These are phyloP conservation scores for Leptographium procerum DNA, from an alignment of 2,329 filamentous ascomycete genomes.

Conservation along the genomic window DNA sequence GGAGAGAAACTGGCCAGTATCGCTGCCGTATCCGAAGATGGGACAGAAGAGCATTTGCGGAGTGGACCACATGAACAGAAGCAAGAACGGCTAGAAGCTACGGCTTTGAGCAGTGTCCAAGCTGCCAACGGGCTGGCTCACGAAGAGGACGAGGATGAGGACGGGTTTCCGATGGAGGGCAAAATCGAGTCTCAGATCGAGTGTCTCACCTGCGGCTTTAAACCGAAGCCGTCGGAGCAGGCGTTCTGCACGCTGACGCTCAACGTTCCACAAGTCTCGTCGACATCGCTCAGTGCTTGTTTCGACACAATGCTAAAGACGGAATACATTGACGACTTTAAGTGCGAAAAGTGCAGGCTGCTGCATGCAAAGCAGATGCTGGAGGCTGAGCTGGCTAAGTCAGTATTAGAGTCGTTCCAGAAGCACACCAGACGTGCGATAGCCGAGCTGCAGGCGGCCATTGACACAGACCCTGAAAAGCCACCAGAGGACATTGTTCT, in stretches of 20 bases:
- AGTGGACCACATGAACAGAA: not conserved
- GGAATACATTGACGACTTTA: constrained; percentile 94
- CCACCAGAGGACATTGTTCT: constrained; percentile 61
- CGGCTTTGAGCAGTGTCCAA: not conserved
- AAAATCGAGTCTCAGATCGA: constrained; percentile 90
- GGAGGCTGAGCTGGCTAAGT: constrained; percentile 44
- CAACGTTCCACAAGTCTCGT: constrained; percentile 73
- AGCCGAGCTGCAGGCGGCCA: constrained; percentile 52
- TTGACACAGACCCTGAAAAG: constrained; percentile 73
- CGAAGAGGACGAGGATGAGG: constrained; percentile 38
- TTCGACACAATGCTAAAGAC: constrained; percentile 92
- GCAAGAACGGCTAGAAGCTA: not conserved
- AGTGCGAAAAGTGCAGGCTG: constrained; percentile 87
- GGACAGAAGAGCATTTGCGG: not conserved
- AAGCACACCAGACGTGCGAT: constrained; percentile 45
- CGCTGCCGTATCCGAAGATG: not conserved
- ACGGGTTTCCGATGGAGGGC: constrained; percentile 85
- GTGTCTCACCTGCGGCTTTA: constrained; percentile 81
- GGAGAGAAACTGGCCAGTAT: constrained; percentile 10
- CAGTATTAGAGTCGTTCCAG: constrained; percentile 40
- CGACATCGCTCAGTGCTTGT: constrained; percentile 73
- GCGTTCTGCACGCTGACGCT: constrained; percentile 88
- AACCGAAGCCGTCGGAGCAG: constrained; percentile 70
- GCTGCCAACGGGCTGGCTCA: not conserved
- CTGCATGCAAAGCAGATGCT: constrained; percentile 61